phyloP scores from a whole-genome alignment of 345 rosid species.

The Jatropha curcas region DNA sequence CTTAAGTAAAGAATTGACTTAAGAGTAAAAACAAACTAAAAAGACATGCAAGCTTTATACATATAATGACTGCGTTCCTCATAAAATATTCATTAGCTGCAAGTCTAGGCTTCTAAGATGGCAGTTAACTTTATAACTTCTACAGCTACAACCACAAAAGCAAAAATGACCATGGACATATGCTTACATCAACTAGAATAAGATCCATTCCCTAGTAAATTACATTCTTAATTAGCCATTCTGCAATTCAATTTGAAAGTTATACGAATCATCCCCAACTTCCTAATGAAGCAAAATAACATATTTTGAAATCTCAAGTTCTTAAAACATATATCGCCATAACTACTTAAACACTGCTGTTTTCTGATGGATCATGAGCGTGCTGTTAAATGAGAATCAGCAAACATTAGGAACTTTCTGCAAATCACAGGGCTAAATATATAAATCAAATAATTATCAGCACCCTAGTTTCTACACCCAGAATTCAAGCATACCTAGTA shows the following conservation, averaged over 20 bases:
- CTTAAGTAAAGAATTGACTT: background rate
- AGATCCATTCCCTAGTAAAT: background rate
- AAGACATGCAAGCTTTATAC: background rate
- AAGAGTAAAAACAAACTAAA: background rate
- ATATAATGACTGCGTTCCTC: background rate
- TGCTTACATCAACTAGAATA: background rate
- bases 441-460: background rate
- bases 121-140: background rate
- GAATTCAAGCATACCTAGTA: conserved; percentile 42
- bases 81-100: background rate
- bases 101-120: background rate
- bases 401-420: background rate
- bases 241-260: background rate
- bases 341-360: conserved; percentile 23
- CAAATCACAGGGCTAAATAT: background rate
- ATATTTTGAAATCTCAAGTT: conserved; percentile 9
- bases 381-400: conserved; percentile 2
- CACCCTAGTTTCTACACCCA: conserved; percentile 31
- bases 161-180: background rate
- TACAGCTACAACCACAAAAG: background rate
- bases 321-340: background rate
- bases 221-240: background rate
- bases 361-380: conserved; percentile 27
- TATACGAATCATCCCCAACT: background rate
- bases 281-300: conserved; percentile 8